Percentiles rank a stretch among this genome's conserved stretches.
Conservation (phyloP, 2,329 filamentous ascomycete genomes). For the Clathrospora elynae region DNA sequence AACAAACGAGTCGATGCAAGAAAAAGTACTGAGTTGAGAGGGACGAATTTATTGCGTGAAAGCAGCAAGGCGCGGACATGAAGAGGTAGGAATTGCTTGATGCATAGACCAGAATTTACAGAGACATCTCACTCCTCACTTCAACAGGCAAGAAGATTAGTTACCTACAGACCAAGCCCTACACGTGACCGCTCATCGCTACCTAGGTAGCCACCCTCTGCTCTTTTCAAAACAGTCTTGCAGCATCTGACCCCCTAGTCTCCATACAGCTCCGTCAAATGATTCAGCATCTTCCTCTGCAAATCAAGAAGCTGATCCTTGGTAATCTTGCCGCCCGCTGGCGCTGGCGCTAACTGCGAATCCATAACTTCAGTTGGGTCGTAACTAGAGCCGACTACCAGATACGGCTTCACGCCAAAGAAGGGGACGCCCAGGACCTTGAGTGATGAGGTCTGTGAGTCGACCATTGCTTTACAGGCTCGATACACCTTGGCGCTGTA, state of each 20-base stretch:
- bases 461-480: slow-evolving; percentile 63
- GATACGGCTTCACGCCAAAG: slow-evolving; percentile 35
- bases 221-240: too few relatives aligned
- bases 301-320: slow-evolving; percentile 36
- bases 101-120: not conserved
- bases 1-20: too few relatives aligned
- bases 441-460: slow-evolving; percentile 61
- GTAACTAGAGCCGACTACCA: slow-evolving; percentile 31
- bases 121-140: not conserved
- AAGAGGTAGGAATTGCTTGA: not conserved
- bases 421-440: slow-evolving; percentile 55
- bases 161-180: not conserved
- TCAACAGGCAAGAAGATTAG: not conserved
- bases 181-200: too few relatives aligned
- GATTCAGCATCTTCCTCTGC: slow-evolving; percentile 46
- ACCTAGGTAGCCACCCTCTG: too few relatives aligned
- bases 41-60: too few relatives aligned
- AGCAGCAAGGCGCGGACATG: not conserved
- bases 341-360: slow-evolving; percentile 4
- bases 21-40: too few relatives aligned
- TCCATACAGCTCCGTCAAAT: slow-evolving; percentile 40
- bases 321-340: slow-evolving; percentile 28
- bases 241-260: too few relatives aligned
- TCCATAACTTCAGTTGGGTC: slow-evolving; percentile 11
- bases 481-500: slow-evolving; percentile 68